These are phyloP conservation scores for Gastrolobium villosum DNA, from an alignment of 306 rosid species.

Conservation along the genomic window DNA sequence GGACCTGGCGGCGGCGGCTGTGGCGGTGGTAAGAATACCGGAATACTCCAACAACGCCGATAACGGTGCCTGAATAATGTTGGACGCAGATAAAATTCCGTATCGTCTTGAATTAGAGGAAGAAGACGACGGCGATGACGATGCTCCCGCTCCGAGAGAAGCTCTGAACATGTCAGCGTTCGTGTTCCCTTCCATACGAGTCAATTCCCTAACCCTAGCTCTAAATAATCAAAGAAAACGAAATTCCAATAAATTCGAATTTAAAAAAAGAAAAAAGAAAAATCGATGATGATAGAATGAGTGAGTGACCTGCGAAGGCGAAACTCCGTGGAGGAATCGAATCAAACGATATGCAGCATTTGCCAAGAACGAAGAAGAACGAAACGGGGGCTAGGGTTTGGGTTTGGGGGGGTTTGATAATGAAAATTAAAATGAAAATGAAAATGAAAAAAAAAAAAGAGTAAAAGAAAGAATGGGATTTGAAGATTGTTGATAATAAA, in stretches of 20 bases:
- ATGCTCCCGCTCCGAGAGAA: constrained; percentile 46
- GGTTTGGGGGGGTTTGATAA: constrained; percentile 9
- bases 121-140: constrained; percentile 17
- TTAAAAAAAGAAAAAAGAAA: background rate
- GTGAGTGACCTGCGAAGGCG: constrained; percentile 55
- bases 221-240: constrained; percentile 19
- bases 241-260: constrained; percentile 7
- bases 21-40: constrained; percentile 66
- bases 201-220: constrained; percentile 71
- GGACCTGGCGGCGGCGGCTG: constrained; percentile 52
- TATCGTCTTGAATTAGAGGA: constrained; percentile 60
- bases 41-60: constrained; percentile 82
- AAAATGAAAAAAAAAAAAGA: background rate
- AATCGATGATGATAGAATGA: background rate
- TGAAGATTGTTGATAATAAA: background rate
- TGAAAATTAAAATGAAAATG: background rate
- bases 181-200: constrained; percentile 73
- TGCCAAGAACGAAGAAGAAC: background rate
- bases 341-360: constrained; percentile 19
- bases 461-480: background rate
- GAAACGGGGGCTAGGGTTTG: constrained; percentile 38
- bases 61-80: constrained; percentile 81
- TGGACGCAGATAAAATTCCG: constrained; percentile 68
- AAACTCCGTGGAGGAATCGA: constrained; percentile 47
- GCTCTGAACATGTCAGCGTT: constrained; percentile 65